phyloP scores from a whole-genome alignment of 2,329 filamentous ascomycete species.

The Talaromyces rugulosus region DNA sequence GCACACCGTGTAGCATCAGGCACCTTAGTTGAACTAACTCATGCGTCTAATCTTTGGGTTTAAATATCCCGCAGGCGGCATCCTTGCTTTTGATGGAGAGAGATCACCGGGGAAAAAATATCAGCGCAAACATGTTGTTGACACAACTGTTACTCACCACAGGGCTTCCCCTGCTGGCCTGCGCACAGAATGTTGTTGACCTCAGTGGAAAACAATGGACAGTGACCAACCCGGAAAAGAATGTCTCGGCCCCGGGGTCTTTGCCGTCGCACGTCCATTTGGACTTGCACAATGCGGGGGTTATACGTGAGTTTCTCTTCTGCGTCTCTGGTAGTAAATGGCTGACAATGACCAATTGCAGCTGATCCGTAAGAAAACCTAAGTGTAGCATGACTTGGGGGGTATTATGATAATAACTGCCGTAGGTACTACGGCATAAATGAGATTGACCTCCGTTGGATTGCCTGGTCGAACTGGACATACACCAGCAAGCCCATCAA shows the following conservation, averaged over 20 bases:
- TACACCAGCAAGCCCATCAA: slow-evolving; percentile 50
- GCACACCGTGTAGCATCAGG: not conserved
- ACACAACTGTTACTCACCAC: slow-evolving; percentile 3
- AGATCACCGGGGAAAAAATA: not conserved
- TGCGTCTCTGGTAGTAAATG: not conserved
- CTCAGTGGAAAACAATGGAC: slow-evolving; percentile 43
- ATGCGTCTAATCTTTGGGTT: not conserved
- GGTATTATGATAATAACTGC: not conserved
- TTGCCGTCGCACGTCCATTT: slow-evolving; percentile 58
- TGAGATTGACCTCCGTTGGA: slow-evolving; percentile 58
- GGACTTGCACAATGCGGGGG: slow-evolving; percentile 50
- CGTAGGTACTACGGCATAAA: slow-evolving; percentile 51
- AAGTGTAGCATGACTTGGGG: not conserved
- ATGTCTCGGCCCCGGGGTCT: slow-evolving; percentile 51
- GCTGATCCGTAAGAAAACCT: slow-evolving; percentile 30
- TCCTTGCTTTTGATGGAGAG: not conserved
- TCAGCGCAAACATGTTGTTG: not conserved
- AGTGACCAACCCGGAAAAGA: slow-evolving; percentile 41
- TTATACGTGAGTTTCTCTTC: slow-evolving; percentile 44
- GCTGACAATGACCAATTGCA: slow-evolving; percentile 13
- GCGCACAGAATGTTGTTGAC: slow-evolving; percentile 34
- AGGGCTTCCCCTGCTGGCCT: slow-evolving; percentile 15
- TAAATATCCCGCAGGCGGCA: not conserved
- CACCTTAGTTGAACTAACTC: not conserved
- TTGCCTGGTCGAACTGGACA: slow-evolving; percentile 58